phyloP scores from a whole-genome alignment of 2,329 filamentous ascomycete species.

The Dactylonectria estremocensis region DNA sequence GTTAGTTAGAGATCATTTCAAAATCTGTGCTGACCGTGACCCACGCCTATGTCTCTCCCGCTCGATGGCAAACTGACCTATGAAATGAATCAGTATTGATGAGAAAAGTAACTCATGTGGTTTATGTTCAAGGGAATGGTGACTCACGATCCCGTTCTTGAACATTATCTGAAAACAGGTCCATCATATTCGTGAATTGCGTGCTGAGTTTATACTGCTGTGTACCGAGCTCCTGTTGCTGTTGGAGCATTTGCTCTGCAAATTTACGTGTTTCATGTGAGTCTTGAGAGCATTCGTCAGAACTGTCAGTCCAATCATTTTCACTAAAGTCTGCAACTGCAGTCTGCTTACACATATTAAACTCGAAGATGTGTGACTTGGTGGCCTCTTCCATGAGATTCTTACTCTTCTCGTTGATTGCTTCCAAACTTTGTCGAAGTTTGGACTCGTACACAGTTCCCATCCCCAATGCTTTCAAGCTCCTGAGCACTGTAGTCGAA shows the following conservation, averaged over 20 bases:
- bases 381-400: slow-evolving; percentile 15
- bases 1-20: background rate
- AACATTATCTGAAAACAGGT: background rate
- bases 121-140: background rate
- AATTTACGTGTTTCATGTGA: slow-evolving; percentile 5
- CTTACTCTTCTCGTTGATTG: slow-evolving; percentile 8
- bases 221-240: background rate
- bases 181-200: background rate
- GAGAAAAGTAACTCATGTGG: background rate
- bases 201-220: background rate
- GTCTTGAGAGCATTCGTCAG: background rate
- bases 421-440: background rate
- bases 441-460: background rate
- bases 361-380: slow-evolving; percentile 18
- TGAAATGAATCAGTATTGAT: background rate
- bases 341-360: background rate
- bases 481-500: background rate
- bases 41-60: background rate
- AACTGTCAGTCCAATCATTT: background rate
- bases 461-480: background rate
- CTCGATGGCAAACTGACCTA: background rate
- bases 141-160: slow-evolving; percentile 2
- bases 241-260: background rate
- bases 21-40: background rate
- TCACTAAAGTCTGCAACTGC: background rate